Base-by-base conservation (phyloP, 1,284 basidiomycete genomes). In the Mycena sp. region DNA sequence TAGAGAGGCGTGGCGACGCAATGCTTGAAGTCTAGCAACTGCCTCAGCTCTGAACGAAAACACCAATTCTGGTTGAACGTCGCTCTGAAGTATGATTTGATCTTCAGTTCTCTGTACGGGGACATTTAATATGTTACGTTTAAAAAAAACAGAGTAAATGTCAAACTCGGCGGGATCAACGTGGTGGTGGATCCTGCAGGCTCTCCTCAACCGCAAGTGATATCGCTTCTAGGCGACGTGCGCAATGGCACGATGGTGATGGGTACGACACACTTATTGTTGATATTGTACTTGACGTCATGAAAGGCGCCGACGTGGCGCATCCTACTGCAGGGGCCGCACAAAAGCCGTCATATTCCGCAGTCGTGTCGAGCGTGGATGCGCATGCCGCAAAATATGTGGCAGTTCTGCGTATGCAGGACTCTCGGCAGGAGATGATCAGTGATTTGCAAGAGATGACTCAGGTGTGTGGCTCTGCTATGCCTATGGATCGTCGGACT, bases 301-400 rank as follows among this genome's bases (percentile, higher is more conserved):
- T 14, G 17, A 4, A 35, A 61, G 50, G 50, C 16, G 58, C 58
- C 29, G 52, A 56, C 28, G 49, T 55, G n/a, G 21, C 32, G 84
- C 17, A 78, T 82, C 4, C 53, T 59, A 0, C 3, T 79, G 82
- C 37, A 58, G 57, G 38, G 16, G 29, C 5, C 10, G 9, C 17
- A 1, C 9, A 4, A 0, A n/a, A 44, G 1, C 87, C 87, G 0
- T 89, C 87, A 0, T 88, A 84, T 70, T 81, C 86, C 0, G 74
- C 86, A 0, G 72, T 89, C 0, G 87, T 89, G 4, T 83, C 78
- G 0, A 89, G 83, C 65, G 80, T 89, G 25, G 87, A 89, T 69
- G 76, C 78, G 0, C 77, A 83, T 50, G 77, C 79, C 1, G 80
- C 78, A 6, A 85, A 86, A 59, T 90, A 88, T 69, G 74, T 87